Evolutionary conservation across 2,329 filamentous ascomycete genomes (phyloP), one percentile per base, ranked within the genome.

Genomic region (Fusarium domesticum): DNA sequence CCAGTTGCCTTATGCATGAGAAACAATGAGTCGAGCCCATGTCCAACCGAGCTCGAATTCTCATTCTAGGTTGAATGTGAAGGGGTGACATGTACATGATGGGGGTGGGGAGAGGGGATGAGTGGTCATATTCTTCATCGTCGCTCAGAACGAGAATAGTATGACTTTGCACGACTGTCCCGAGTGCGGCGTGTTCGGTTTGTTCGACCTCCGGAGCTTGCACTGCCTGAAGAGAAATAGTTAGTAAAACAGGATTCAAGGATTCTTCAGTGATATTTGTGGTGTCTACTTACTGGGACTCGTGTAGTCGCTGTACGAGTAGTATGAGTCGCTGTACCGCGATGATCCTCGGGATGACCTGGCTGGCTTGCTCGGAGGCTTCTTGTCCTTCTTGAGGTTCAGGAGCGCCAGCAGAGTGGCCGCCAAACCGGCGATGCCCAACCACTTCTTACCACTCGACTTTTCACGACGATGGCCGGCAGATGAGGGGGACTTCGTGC

Each of bases 351-450:
- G 64, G 15, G 71, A 58, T 37, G 65, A 59, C 30, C 57, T 68
- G 37, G 61, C 51, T 31, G 68, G 58, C 57, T 70, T 70, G 49
- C 60, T 64, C 45, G 62, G 61, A 43, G 71, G 69, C 58, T 68
- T 65, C 64, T 75, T 75, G 51, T 76, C 70, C 60, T 77, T 71
- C 48, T 71, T 71, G 35, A 82, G 59, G 47, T 80, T 80, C 51
- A 83, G 71, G 44, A 83, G 64, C 34, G 76, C 68, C 46, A 75
- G 67, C 47, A 82, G 55, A 5, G 76, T 76, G n/a, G 73, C 71
- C 14, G 73, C 70, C 15, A 70, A 70, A 18, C 74, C 74, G 34
- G 72, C 76, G 18, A 80, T 63, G 19, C 77, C 77, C 16, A 83
- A 58, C 71, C 77, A 78, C 51, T 73, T 74, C 16, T 69, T 63